These are phyloP conservation scores for Aspergillus indologenus DNA, from an alignment of 495 filamentous ascomycete genomes.

Conservation along the genomic window DNA sequence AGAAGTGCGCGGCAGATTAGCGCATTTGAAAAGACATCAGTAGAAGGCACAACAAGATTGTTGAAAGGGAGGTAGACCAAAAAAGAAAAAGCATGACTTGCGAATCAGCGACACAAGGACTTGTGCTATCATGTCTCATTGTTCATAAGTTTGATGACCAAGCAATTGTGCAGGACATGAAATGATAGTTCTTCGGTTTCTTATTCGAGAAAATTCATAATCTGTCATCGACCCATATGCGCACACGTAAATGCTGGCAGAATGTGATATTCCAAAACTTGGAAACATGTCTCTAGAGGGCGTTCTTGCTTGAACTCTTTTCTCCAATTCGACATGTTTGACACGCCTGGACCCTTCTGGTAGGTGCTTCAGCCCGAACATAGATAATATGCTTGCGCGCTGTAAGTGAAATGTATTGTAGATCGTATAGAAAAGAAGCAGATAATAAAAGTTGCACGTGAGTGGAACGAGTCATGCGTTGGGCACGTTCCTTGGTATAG, in stretches of 20 bases:
- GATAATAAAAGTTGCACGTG: constrained; percentile 1
- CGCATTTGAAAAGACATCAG: constrained; percentile 4
- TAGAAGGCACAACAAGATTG: neutral
- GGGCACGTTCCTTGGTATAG: constrained; percentile 12
- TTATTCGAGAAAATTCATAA: neutral
- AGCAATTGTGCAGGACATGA: neutral
- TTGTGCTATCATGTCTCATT: constrained; percentile 14
- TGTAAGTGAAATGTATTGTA: neutral
- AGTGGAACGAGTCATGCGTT: neutral
- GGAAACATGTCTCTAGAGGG: constrained; percentile 4
- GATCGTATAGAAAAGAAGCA: neutral
- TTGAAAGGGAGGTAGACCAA: constrained; percentile 4
- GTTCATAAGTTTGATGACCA: constrained; percentile 5
- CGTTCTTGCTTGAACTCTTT: too few relatives aligned
- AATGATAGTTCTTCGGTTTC: neutral
- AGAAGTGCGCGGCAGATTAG: constrained; percentile 11
- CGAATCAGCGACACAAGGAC: constrained; percentile 3
- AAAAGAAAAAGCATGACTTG: constrained; percentile 6
- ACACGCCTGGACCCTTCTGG: constrained; percentile 8
- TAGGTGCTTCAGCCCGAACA: constrained; percentile 5
- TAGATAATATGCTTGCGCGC: constrained; percentile 3
- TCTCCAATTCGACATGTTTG: neutral
- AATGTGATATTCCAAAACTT: neutral
- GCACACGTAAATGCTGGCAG: neutral
- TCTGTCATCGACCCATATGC: constrained; percentile 5